phyloP scores from a whole-genome alignment of 805 yeast species.

The Wickerhamomyces xylosicus region DNA sequence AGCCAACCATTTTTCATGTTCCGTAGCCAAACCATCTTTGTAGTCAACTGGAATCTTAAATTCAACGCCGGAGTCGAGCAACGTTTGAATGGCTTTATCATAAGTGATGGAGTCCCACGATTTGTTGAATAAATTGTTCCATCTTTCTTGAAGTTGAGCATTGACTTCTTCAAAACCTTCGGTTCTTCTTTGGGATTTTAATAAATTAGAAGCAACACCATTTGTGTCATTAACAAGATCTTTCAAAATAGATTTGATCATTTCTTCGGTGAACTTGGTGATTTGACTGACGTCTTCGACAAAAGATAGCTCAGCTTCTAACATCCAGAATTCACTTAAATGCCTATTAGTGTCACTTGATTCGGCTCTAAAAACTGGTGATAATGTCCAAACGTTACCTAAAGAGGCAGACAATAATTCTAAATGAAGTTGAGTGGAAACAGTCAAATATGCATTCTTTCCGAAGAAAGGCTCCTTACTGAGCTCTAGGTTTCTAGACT shows the following conservation, averaged over 20 bases:
- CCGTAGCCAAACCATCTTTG: conserved; percentile 72
- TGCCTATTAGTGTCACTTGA: conserved; percentile 86
- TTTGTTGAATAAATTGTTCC: conserved; percentile 40
- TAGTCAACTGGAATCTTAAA: conserved; percentile 41
- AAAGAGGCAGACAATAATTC: conserved; percentile 72
- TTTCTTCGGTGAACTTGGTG: conserved; percentile 54
- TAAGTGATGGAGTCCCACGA: conserved; percentile 71
- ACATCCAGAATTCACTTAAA: conserved; percentile 94
- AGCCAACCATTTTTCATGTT: conserved; percentile 89
- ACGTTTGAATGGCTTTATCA: conserved; percentile 55
- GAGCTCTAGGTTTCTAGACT: conserved; percentile 18
- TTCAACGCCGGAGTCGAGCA: conserved; percentile 22
- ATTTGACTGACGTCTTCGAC: conserved; percentile 46
- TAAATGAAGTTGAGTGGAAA: conserved; percentile 84
- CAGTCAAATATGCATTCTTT: conserved; percentile 64
- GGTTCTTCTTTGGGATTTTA: conserved; percentile 26
- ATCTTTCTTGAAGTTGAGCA: conserved; percentile 29
- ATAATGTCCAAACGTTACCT: conserved; percentile 74
- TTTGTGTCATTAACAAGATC: conserved; percentile 19
- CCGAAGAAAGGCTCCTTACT: conserved; percentile 42
- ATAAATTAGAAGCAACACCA: conserved; percentile 13
- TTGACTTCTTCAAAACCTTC: conserved; percentile 26
- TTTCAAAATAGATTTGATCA: conserved; percentile 48
- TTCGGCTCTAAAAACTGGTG: conserved; percentile 94
- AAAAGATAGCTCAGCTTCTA: conserved; percentile 83